Evolutionary conservation across 1,284 basidiomycete species (phyloP), one percentile per base, ranked within the genome.

Genomic region (Cutaneotrichosporon arboriforme): DNA sequence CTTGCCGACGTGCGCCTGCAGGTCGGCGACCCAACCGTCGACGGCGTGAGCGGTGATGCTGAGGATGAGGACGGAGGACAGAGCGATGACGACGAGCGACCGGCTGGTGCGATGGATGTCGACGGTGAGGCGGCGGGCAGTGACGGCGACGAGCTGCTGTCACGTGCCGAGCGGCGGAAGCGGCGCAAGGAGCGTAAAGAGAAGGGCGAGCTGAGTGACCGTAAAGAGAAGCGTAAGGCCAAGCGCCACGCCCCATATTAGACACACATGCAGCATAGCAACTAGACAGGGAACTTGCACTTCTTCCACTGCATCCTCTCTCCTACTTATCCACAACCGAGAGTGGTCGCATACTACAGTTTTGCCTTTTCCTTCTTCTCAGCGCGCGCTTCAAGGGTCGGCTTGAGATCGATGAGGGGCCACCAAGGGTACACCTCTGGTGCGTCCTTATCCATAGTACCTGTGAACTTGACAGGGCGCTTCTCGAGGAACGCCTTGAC

Each of bases 11-110:
- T 73, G 14, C 56, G 63, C 8, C 55, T 71, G 42, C 8, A 59
- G 4, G 57, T 65, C 1, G 72, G 74, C 12, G 69, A 75, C 51
- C 60, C 60, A 4, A 64, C 60, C 4, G 35, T 70, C 13, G 73
- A 75, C 47, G 63, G 70, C 46, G 65, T 31, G 10, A 31, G 68
- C 51, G 68, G 64, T 18, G 57, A 66, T 36, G 68, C 64, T 43
- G 57, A 57, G 15, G 54, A 59, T 18, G 62, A 66, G 48, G 67
- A 63, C 13, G 57, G 64, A 66, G 38, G 60, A 65, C 15, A 58
- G 57, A n/a, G n/a, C n/a, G n/a, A n/a, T n/a, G 39, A 65, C 65
- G 41, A 65, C 67, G 58, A 65, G 63, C 39, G 70, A 70, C 52
- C 26, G 5, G 26, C 26, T 7, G 26, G 26, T 31, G 26, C 26